Evolutionary conservation across 169 alveolate genomes (phyloP), one percentile per base, ranked within the genome.

Genomic region (Eimeria sp.): DNA sequence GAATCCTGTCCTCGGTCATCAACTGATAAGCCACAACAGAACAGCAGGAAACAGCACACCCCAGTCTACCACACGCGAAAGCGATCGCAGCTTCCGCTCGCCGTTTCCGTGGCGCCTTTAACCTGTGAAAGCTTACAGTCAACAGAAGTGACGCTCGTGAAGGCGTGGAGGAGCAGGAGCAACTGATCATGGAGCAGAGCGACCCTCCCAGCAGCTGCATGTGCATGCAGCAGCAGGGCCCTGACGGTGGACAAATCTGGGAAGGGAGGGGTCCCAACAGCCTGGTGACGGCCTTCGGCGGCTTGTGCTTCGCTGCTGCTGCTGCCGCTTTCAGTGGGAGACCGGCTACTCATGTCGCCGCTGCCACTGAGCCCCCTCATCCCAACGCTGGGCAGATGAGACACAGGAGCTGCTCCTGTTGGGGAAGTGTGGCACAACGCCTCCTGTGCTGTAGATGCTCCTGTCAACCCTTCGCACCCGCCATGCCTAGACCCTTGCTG

Each of bases 181-280:
- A 91, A 60, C 76, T 91, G 96, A 85, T 91, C 96, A 64, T 91
- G 96, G 52, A 91, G 85, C 43, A 91, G 88, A 43, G 96, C 96
- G 85, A 66, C 87, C 43, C 91, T 77, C 14, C 96, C 96, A 30
- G 88, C 91, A 37, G 96, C 91, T 52, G 96, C 88, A 72, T 91
- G 96, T 76, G 88, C 96, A 30, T 80, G 96, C 74, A 91, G 76
- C 60, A 91, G 87, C 85, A 91, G 91, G 62, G 90, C 88, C 71
- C 96, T 77, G 37, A 91, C 96, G 37, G 83, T 80, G 49, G 89
- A 77, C 96, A 91, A 60, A 58, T 91, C 91, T 43, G 96, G 96
- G 62, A 91, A 91, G 96, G 54, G 85, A 14, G 68, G 83, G 23
- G 64, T 66, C 46, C 82, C 71, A 20, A 54, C n/a, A 78, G 43